Base-by-base conservation (phyloP, 805 yeast species). In the Isabelozyma heimii region DNA sequence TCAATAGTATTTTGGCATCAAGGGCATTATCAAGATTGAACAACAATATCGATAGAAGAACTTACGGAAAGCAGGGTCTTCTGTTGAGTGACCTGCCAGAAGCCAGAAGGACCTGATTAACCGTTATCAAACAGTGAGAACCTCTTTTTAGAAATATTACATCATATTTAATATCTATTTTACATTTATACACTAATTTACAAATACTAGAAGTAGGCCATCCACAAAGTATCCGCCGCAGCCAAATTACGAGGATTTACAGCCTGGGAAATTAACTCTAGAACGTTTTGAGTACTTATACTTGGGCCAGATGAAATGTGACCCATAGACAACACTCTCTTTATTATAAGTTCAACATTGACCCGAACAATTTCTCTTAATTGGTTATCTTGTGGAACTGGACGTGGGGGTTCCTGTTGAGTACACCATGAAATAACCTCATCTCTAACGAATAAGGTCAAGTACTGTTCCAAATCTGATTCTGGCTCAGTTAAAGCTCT, bases 401-500 rank as follows among this genome's bases (percentile, higher is more conserved):
- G 83, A 50, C 91, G 71, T 13, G 76, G 77, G 10, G 77, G 76
- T 61, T 91, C 97, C 58, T 85, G 83, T 63, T 88, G 95, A 38
- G 91, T 83, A 65, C 86, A 91, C 98, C 97, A 92, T 0, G 97
- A 84, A 45, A 91, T 83, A 14, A 92, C 87, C 67, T 94, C 99
- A 69, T 94, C 99, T 49, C 98, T 83, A 16, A 95, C 96, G 70
- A 94, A 92, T 56, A 94, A 75, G n/a, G 96, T 89, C 69, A 94
- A 71, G 67, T 87, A 91, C 52, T 91, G 95, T 60, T 88, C 96
- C 66, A 94, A 76, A 57, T 92, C 97, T 53, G 89, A 88, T 58
- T 91, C 97, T 1, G 97, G 96, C 59, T 91, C 96, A 8, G 92
- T 79, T 53, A 95, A 75, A 5, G 97, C 91, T 61, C 89, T 82